Evolutionary conservation across 129 eudicot species (phyloP).

Genomic region (Deinandra increscens): DNA sequence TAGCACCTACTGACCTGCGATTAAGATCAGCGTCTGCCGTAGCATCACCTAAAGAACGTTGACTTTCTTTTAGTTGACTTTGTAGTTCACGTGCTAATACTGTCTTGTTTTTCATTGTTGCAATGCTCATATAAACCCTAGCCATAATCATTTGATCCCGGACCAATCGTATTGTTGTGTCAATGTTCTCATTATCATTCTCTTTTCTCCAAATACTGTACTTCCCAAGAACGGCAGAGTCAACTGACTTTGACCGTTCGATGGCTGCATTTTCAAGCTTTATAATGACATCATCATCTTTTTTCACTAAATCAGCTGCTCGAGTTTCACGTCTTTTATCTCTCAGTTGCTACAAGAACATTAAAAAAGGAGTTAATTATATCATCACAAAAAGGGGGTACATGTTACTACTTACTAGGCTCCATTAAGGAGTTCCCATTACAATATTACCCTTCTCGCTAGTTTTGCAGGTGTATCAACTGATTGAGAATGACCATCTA

Average conservation of each 20-base stretch:
- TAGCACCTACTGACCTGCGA: constrained; percentile 49
- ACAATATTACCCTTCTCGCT: constrained; percentile 68
- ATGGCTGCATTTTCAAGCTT: constrained; percentile 98
- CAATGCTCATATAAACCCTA: constrained; percentile 77
- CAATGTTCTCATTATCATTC: constrained; percentile 73
- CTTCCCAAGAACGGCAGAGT: constrained; percentile 89
- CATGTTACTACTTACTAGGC: too few species aligned
- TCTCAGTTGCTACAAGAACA: constrained; percentile 68
- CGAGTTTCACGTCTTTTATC: constrained; percentile 80
- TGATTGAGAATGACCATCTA: constrained; percentile 48
- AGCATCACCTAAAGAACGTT: constrained; percentile 78
- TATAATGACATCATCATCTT: constrained; percentile 64
- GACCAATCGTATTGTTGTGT: constrained; percentile 71
- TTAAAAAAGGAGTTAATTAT: not conserved
- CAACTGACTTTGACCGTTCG: constrained; percentile 90
- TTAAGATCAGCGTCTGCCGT: constrained; percentile 71
- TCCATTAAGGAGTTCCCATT: constrained; percentile 14
- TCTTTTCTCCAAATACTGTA: constrained; percentile 97
- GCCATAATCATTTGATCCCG: constrained; percentile 98
- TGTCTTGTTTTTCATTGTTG: constrained; percentile 68
- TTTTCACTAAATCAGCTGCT: constrained; percentile 84
- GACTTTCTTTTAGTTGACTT: constrained; percentile 81
- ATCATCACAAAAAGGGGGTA: not conserved
- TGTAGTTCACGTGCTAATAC: constrained; percentile 73
- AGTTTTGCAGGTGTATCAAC: constrained; percentile 74